Evolutionary conservation across 2,329 filamentous ascomycete species (phyloP).

Genomic region (Hypoxylon sp.): DNA sequence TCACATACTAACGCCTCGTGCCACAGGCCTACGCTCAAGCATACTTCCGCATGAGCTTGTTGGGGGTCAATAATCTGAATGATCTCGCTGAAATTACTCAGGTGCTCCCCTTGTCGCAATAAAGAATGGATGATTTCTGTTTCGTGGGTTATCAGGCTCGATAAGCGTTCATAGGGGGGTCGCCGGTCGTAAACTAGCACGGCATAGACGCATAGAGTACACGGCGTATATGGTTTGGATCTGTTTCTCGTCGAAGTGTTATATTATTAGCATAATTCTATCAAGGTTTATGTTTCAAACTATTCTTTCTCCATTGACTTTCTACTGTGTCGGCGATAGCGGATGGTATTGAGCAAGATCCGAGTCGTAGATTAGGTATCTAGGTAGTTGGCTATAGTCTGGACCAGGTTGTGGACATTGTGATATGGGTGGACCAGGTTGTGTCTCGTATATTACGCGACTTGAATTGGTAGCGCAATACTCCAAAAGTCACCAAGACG

Average conservation of each 20-base stretch:
- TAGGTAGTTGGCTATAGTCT: neutral
- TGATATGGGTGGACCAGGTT: neutral
- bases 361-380: neutral
- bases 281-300: neutral
- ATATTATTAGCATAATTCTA: neutral
- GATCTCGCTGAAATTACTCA: slow-evolving; percentile 58
- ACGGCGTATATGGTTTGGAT: neutral
- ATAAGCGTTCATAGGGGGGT: neutral
- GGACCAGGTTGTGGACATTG: neutral
- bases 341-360: neutral
- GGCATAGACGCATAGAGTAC: neutral
- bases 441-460: neutral
- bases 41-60: slow-evolving; percentile 58
- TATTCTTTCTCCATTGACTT: neutral
- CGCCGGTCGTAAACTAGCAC: neutral
- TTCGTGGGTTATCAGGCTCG: neutral
- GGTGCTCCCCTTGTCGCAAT: slow-evolving; percentile 50
- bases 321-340: neutral
- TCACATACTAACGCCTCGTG: slow-evolving; percentile 6
- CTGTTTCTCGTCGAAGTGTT: neutral
- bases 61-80: slow-evolving; percentile 60
- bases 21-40: slow-evolving; percentile 54
- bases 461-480: neutral
- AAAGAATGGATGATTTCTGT: neutral
- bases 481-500: neutral